Base-by-base conservation (phyloP, 352 stramenopile species). In the Pythium pectinolyticum region DNA sequence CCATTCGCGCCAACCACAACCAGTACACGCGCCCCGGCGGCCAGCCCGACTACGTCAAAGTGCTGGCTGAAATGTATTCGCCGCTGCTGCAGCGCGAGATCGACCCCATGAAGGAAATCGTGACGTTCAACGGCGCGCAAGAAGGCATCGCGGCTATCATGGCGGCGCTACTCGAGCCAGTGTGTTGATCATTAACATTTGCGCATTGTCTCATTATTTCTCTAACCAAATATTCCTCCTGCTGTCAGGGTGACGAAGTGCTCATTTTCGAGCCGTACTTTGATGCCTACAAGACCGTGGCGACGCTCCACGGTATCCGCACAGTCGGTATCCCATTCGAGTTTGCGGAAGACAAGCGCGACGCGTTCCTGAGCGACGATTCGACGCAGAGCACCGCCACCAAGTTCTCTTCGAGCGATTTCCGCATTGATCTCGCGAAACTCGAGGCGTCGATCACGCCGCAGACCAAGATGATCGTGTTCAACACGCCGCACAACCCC, bases 401-500 rank as follows among this genome's bases (percentile, higher is more conserved):
- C n/a, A 32, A 48, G 55, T 90, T 90, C 52, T 86, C 83, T 34
- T 95, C 86, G 9, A 63, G 63, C 24, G 84, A 95, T 54, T 95
- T 93, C 43, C 54, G 86, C 32, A 61, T 99, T 19, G 88, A 99
- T 75, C 63, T 90, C 22, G 69, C 82, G 0, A 86, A 85, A 32
- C 75, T 99, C 28, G 85, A 98, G 56, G 63, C 67, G 4, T 78
- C 74, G 9, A 86, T 99, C 40, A 97, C 94, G 5, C 58, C 81
- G 0, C 84, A 89, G 61, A 99, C 97, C 40, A 94, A 96, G 62
- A 90, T 98, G 59, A 75, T 99, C 47, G 86, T 99, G 52, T 82
- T 99, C 43, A 99, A 99, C 74, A 99, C 95, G 45, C 97, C 97
- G 30, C 97, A 99, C 82, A 99, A 99, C 74, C 97, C 97, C 8